Percentiles rank a stretch among this genome's conserved stretches.
Conservation (phyloP, 495 filamentous ascomycete species). For the Gamarada debralockiae region DNA sequence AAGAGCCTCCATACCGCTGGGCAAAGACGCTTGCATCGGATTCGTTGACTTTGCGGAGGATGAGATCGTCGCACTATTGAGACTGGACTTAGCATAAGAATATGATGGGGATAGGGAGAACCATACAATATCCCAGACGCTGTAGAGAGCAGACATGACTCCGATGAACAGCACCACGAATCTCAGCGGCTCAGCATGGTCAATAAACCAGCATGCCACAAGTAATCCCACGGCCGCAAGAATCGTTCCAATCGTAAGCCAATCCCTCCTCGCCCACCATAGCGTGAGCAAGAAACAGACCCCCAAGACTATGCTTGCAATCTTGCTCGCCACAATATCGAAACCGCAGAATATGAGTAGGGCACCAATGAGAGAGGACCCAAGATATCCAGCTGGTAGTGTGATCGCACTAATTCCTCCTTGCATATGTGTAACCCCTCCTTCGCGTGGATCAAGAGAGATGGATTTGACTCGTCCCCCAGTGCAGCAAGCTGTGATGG, state of each 20-base stretch:
- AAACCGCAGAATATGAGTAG: conserved; percentile 78
- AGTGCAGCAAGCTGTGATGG: conserved; percentile 66
- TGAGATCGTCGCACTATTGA: conserved; percentile 68
- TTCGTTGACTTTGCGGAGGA: conserved; percentile 74
- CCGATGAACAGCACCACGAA: conserved; percentile 80
- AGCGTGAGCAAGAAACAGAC: conserved; percentile 72
- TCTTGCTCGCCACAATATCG: conserved; percentile 73
- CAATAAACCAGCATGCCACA: conserved; percentile 77
- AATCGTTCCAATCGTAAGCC: conserved; percentile 69
- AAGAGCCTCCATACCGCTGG: conserved; percentile 70
- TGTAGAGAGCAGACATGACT: conserved; percentile 74
- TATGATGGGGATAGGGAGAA: background rate
- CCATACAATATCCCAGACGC: conserved; percentile 79
- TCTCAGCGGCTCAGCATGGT: conserved; percentile 64
- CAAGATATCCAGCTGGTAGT: conserved; percentile 73
- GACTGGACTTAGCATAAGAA: conserved; percentile 11
- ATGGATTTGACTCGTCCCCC: conserved; percentile 73
- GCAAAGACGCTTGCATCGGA: conserved; percentile 82
- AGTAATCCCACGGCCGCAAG: conserved; percentile 65
- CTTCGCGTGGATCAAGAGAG: conserved; percentile 61
- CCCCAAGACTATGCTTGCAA: conserved; percentile 67
- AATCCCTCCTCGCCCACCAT: conserved; percentile 77
- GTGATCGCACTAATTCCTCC: conserved; percentile 72
- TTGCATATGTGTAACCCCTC: conserved; percentile 74
- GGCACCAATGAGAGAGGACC: conserved; percentile 70